These are phyloP conservation scores for Scleromitrula shiraiana DNA, from an alignment of 2,329 filamentous ascomycete genomes.

Conservation along the genomic window DNA sequence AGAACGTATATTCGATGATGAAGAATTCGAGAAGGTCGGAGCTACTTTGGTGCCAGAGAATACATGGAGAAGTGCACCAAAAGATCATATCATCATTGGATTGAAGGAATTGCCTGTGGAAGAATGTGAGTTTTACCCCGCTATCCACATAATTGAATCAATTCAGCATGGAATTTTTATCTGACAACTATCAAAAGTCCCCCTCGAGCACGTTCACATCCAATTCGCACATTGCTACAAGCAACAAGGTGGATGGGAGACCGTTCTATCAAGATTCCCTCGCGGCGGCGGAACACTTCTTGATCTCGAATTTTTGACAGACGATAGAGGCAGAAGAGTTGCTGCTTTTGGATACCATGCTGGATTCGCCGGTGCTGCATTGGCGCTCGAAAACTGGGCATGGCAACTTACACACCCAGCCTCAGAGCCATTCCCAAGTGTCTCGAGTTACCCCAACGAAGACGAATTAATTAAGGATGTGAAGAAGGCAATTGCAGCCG, in stretches of 20 bases:
- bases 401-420: slow-evolving; percentile 68
- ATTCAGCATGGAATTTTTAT: background rate
- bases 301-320: slow-evolving; percentile 80
- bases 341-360: slow-evolving; percentile 58
- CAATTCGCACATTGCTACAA: slow-evolving; percentile 72
- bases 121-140: slow-evolving; percentile 46
- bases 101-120: slow-evolving; percentile 73
- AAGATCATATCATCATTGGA: slow-evolving; percentile 63
- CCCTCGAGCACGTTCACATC: slow-evolving; percentile 65
- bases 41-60: slow-evolving; percentile 58
- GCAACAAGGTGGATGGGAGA: slow-evolving; percentile 69
- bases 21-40: slow-evolving; percentile 54
- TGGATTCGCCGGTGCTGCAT: slow-evolving; percentile 63
- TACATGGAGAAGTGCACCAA: slow-evolving; percentile 59
- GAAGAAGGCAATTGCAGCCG: slow-evolving; percentile 60
- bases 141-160: background rate
- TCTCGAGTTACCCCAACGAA: slow-evolving; percentile 67
- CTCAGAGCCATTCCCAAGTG: slow-evolving; percentile 56
- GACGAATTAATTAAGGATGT: slow-evolving; percentile 64
- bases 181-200: slow-evolving; percentile 35
- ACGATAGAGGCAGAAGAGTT: slow-evolving; percentile 62
- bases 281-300: slow-evolving; percentile 69
- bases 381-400: slow-evolving; percentile 74
- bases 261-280: slow-evolving; percentile 71
- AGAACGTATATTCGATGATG: slow-evolving; percentile 57